These are phyloP conservation scores for Mortierella sp. DNA, from an alignment of 371 early-diverging fungal species.

Conservation along the genomic window DNA sequence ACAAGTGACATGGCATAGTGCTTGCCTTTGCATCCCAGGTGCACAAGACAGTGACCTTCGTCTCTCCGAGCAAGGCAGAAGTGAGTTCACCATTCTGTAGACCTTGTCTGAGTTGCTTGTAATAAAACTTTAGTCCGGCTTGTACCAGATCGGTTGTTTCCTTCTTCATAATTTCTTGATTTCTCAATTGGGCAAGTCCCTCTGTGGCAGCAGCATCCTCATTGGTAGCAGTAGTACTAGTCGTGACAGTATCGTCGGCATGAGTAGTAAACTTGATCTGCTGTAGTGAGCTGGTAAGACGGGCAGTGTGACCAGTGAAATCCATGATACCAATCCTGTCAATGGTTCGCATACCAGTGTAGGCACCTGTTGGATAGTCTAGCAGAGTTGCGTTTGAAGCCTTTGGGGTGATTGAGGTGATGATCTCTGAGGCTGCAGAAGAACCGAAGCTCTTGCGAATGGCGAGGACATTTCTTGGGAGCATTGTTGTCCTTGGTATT, in stretches of 20 bases:
- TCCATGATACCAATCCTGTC: conserved; percentile 53
- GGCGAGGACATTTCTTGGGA: conserved; percentile 44
- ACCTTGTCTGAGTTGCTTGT: conserved; percentile 39
- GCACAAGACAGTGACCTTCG: conserved; percentile 52
- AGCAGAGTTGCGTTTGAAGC: conserved; percentile 23
- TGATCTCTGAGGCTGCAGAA: conserved; percentile 18
- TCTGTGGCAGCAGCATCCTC: conserved; percentile 6
- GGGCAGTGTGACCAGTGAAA: conserved; percentile 62
- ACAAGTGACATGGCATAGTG: neutral
- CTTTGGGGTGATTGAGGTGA: conserved; percentile 27
- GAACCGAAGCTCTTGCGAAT: conserved; percentile 26
- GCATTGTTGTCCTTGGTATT: conserved; percentile 6
- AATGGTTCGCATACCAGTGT: conserved; percentile 52
- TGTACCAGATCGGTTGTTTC: conserved; percentile 60
- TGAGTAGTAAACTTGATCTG: conserved; percentile 57
- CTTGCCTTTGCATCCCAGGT: conserved; percentile 41
- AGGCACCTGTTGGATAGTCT: conserved; percentile 44
- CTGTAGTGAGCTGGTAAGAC: conserved; percentile 62
- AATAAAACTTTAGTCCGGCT: conserved; percentile 61
- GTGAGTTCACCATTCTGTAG: conserved; percentile 37
- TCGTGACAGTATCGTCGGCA: too few relatives aligned
- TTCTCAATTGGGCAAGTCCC: conserved; percentile 54
- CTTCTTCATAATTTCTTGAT: conserved; percentile 49
- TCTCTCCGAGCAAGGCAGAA: conserved; percentile 13
- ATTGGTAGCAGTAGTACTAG: neutral